Conservation (phyloP, 345 rosid species). For the Adansonia digitata region DNA sequence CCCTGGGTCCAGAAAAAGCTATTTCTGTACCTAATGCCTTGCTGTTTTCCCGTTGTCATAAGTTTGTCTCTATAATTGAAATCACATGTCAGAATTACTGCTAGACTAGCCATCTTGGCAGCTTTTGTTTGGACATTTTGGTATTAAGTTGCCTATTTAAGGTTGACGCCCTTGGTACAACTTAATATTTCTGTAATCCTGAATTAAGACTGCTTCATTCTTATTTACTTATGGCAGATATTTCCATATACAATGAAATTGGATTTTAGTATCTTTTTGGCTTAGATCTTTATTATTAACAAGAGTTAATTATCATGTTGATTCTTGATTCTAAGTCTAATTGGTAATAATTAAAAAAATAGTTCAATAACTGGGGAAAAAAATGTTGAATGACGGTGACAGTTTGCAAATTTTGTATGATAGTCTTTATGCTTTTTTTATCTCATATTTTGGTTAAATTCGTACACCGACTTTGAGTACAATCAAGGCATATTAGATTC, state of each 20-base stretch:
- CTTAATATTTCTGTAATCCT: background rate
- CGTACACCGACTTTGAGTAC: background rate
- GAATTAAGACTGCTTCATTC: background rate
- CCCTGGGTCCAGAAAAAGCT: background rate
- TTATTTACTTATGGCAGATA: background rate
- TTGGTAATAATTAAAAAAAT: background rate
- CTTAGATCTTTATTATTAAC: background rate
- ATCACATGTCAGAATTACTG: background rate
- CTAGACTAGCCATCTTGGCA: background rate
- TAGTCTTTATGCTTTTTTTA: background rate
- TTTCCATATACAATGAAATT: background rate
- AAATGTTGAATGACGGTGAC: background rate
- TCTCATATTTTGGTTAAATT: background rate
- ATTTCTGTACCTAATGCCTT: background rate
- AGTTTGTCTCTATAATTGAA: background rate
- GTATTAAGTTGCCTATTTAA: background rate
- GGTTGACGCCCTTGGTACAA: background rate
- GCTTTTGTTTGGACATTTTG: background rate
- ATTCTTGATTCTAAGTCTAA: background rate
- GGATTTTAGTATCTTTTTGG: background rate
- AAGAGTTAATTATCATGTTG: background rate
- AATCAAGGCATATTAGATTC: background rate
- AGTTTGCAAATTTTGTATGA: background rate
- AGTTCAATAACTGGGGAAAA: background rate
- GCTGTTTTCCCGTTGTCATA: background rate